Percentiles rank a stretch among this genome's conserved stretches.
phyloP scores from a whole-genome alignment of 106 monocot species.

The Narthecium ossifragum region DNA sequence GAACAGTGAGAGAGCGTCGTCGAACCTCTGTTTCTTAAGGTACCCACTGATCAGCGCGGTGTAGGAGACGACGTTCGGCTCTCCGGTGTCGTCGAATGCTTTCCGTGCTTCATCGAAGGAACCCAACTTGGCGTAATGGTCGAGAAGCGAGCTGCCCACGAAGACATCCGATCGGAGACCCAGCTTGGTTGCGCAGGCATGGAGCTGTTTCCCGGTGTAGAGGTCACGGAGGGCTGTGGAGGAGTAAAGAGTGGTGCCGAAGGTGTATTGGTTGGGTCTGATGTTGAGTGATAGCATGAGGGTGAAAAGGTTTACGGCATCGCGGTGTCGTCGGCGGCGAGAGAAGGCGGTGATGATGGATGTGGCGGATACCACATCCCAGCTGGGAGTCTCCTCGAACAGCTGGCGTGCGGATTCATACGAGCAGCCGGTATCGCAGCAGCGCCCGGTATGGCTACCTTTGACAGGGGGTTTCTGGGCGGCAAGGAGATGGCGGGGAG shows the following conservation, averaged over 20 bases:
- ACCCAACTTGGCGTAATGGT: conserved; percentile 60
- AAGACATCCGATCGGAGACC: conserved; percentile 54
- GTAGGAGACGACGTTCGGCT: conserved; percentile 66
- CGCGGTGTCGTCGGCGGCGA: conserved; percentile 21
- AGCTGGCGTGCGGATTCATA: conserved; percentile 36
- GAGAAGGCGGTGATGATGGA: conserved; percentile 26
- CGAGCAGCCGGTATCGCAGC: conserved; percentile 6
- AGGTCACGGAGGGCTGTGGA: conserved; percentile 23
- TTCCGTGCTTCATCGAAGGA: conserved; percentile 31
- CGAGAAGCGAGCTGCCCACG: conserved; percentile 58
- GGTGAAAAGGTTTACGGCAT: conserved; percentile 40
- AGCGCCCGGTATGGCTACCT: conserved; percentile 10
- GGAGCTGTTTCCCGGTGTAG: conserved; percentile 39
- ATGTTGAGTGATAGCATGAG: conserved; percentile 17
- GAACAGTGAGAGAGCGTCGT: conserved; percentile 41
- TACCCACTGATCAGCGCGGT: conserved; percentile 52
- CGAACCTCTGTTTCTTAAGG: conserved; percentile 34
- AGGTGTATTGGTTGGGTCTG: conserved; percentile 69
- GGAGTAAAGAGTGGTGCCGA: conserved; percentile 40
- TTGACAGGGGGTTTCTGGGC: conserved; percentile 29
- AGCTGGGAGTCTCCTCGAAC: conserved; percentile 59
- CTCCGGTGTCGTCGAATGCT: conserved; percentile 37
- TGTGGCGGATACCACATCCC: conserved; percentile 56
- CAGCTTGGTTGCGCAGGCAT: conserved; percentile 32
- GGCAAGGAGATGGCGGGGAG: conserved; percentile 1